Conservation (phyloP, 73 alveolate genomes). For the Paramecium bursaria region DNA sequence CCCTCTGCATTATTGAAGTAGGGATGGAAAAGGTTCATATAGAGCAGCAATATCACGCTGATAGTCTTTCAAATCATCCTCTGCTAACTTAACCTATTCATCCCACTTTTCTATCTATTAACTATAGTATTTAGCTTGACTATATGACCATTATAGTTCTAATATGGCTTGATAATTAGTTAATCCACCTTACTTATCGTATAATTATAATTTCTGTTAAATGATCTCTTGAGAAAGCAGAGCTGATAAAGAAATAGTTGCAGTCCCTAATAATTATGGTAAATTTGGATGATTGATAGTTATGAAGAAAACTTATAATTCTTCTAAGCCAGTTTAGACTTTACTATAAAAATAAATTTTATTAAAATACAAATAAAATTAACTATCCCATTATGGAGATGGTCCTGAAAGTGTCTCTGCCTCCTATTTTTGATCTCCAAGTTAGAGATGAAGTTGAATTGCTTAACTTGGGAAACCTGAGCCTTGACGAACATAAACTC, state of each 20-base stretch:
- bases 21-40: slow-evolving; percentile 39
- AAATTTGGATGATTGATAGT: slow-evolving; percentile 28
- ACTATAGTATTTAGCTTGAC: background rate
- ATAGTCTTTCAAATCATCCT: slow-evolving; percentile 30
- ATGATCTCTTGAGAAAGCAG: background rate
- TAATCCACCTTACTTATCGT: slow-evolving; percentile 18
- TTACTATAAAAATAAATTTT: background rate
- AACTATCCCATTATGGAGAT: slow-evolving; percentile 25
- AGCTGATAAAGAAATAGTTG: background rate
- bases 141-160: slow-evolving; percentile 16
- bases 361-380: background rate
- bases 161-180: background rate
- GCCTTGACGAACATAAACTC: slow-evolving; percentile 13
- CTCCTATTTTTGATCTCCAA: slow-evolving; percentile 36
- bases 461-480: slow-evolving; percentile 14
- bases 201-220: slow-evolving; percentile 5
- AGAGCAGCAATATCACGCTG: slow-evolving; percentile 18
- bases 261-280: slow-evolving; percentile 49
- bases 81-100: background rate
- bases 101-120: slow-evolving; percentile 23
- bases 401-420: background rate
- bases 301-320: slow-evolving; percentile 20
- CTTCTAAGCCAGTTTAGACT: slow-evolving; percentile 38
- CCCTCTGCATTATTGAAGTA: no score
- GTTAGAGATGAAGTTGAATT: background rate